Percentiles rank a stretch among this genome's conserved stretches.
phyloP scores from a whole-genome alignment of 257 asterid genomes.

The Vinca minor region DNA sequence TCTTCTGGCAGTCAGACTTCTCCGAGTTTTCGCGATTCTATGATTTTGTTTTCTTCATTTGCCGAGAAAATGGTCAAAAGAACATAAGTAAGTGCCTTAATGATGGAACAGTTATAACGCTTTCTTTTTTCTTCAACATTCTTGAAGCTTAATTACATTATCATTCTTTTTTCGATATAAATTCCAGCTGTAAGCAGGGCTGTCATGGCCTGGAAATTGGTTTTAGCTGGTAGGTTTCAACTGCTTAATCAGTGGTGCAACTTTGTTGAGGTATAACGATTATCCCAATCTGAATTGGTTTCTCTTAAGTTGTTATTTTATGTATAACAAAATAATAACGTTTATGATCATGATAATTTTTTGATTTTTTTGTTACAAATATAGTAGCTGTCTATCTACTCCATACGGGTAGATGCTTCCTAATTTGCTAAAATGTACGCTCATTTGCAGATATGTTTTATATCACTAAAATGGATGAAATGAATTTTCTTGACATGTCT shows the following conservation, averaged over 20 bases:
- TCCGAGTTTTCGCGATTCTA: constrained; percentile 77
- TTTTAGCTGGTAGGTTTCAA: constrained; percentile 85
- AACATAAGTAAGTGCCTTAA: constrained; percentile 60
- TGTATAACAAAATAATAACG: no score
- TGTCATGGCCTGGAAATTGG: constrained; percentile 79
- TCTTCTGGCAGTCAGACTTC: constrained; percentile 53
- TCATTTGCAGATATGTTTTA: not conserved
- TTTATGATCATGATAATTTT: no score
- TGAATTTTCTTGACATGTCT: not conserved
- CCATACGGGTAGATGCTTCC: not conserved
- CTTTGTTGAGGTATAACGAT: constrained; percentile 65
- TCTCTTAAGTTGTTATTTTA: no score
- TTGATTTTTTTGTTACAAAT: no score
- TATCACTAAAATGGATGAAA: not conserved
- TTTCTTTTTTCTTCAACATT: constrained; percentile 1
- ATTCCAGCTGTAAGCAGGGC: constrained; percentile 87
- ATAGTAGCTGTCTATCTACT: not conserved
- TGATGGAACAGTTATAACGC: not conserved
- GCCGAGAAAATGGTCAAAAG: constrained; percentile 94
- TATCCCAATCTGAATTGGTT: no score
- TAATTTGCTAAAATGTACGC: not conserved
- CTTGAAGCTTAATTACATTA: not conserved
- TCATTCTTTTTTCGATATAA: not conserved
- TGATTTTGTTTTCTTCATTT: constrained; percentile 83
- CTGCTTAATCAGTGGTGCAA: constrained; percentile 82